A percentile compares a stretch with the other conserved stretches of the same genome.
Conservation (phyloP, 2,329 filamentous ascomycete genomes). For the Fusarium goolgardi region DNA sequence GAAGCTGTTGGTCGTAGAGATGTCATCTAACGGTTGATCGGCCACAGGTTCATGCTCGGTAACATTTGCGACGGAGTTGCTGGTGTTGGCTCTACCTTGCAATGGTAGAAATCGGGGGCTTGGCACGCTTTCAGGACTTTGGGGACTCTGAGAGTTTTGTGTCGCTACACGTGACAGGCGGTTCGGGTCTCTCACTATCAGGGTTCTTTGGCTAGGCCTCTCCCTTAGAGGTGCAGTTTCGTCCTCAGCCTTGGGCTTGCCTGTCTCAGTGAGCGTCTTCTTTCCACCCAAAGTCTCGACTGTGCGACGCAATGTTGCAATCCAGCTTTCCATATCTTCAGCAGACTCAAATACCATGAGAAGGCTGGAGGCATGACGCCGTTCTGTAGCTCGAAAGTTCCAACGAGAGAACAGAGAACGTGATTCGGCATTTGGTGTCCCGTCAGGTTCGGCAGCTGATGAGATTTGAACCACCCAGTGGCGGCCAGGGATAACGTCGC, state of each 20-base stretch:
- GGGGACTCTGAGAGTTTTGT: conserved; percentile 34
- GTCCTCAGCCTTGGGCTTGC: conserved; percentile 60
- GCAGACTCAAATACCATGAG: conserved; percentile 79
- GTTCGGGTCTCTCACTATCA: conserved; percentile 61
- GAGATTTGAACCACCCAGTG: conserved; percentile 85
- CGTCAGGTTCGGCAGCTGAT: conserved; percentile 71
- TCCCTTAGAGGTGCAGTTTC: conserved; percentile 50
- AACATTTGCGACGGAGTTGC: conserved; percentile 29
- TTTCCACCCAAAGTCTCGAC: conserved; percentile 78
- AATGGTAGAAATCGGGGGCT: conserved; percentile 30
- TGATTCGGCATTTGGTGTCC: conserved; percentile 60
- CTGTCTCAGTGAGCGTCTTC: conserved; percentile 70
- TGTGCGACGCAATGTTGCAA: conserved; percentile 73
- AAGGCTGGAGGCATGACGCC: conserved; percentile 70
- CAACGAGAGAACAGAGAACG: conserved; percentile 75
- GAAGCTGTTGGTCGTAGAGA: conserved; percentile 68
- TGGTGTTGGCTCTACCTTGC: conserved; percentile 25
- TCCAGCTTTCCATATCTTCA: conserved; percentile 82
- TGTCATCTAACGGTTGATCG: conserved; percentile 63
- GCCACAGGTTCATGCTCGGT: conserved; percentile 46
- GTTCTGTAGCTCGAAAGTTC: conserved; percentile 66
- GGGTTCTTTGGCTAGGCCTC: conserved; percentile 59
- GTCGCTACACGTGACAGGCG: conserved; percentile 55
- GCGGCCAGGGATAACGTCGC: conserved; percentile 80
- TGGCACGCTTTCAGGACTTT: conserved; percentile 20